Evolutionary conservation across 164 flowering plant species (phyloP), one percentile per base, ranked within the genome.

Genomic region (Annona squamosa): DNA sequence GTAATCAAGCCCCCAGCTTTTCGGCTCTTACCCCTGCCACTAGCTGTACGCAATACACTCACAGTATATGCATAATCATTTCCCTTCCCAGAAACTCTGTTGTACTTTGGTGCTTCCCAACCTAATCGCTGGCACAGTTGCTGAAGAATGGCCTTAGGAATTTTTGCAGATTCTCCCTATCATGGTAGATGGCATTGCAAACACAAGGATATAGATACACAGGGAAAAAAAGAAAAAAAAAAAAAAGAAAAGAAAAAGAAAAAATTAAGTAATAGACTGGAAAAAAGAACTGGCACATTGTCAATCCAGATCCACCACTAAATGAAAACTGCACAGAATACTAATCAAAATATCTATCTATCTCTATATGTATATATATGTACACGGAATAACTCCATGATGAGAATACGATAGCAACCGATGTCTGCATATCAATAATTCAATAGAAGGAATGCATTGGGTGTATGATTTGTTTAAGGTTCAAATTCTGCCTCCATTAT

Each of bases 61-160:
- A 91, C 88, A 74, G 90, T 48, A 82, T 94, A 94, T 61, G 69
- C 79, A 70, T 82, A 84, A 64, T 72, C 48, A 63, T 77, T 75
- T 61, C 69, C 87, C 78, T 79, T 83, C 3, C 78, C 84, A 57
- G 37, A 77, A 37, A 87, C 67, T 83, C 86, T 94, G 71, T 81
- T 84, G 57, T 88, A 94, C 71, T 89, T 94, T 67, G 98, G 98
- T 63, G 98, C 92, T 52, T 90, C 95, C 98, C 98, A 94, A 26
- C 91, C 97, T 74, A 86, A 85, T 82, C 77, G 88, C 83, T 88
- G 93, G 79, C 97, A 92, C 72, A 90, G 78, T 76, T 94, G 97
- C 52, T 94, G 97, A 80, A 94, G 94, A 76, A 90, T 79, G 75
- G 98, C 94, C 83, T 92, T 92, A 3, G 98, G 97, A 74, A 87